Evolutionary conservation across 2,329 filamentous ascomycete species (phyloP), one percentile per base, ranked within the genome.

Genomic region (Helotiales sp.): DNA sequence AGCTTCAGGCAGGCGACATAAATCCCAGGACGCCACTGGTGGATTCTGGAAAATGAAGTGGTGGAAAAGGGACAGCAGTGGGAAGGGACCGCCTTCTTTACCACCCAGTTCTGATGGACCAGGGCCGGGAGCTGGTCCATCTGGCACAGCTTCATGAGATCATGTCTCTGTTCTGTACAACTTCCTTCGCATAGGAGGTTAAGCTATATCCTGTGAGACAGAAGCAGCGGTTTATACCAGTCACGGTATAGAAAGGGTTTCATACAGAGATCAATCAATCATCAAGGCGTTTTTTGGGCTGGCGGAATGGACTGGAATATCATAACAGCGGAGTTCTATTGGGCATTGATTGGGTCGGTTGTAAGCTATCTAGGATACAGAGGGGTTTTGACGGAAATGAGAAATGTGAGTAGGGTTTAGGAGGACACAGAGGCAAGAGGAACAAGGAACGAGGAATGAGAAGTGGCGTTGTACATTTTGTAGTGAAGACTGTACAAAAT

Each of bases 11-110:
- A 75, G 76, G 47, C 74, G 75, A 45, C 79, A 80, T 6, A 78
- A 78, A 1, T 71, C 85, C 0, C 86, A 87, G 55, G 83, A 84
- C 15, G 81, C 85, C 0, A 75, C 86, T 0, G 81, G 83, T 5
- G 83, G 83, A 0, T 79, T 89, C 26, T 85, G 84, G 77, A 84
- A 83, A 45, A 76, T 88, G 69, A 81, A 79, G 30, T 90, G 87
- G 87, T 88, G 86, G 75, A 82, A 73, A 37, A 50, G 47, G 50
- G 63, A 68, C 47, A 63, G 61, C 2, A 66, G 61, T 60, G 69
- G 69, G 20, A 73, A 70, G 63, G 72, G 62, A 0, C 68, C 72
- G 37, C 72, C 72, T 32, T 59, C 61, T 24, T 60, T 63, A 49
- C 62, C 63, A 22, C 61, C 24, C 45, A 57, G 34, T 13, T 55